Conservation (phyloP, 805 yeast species). For the Kregervanrija delftensis region DNA sequence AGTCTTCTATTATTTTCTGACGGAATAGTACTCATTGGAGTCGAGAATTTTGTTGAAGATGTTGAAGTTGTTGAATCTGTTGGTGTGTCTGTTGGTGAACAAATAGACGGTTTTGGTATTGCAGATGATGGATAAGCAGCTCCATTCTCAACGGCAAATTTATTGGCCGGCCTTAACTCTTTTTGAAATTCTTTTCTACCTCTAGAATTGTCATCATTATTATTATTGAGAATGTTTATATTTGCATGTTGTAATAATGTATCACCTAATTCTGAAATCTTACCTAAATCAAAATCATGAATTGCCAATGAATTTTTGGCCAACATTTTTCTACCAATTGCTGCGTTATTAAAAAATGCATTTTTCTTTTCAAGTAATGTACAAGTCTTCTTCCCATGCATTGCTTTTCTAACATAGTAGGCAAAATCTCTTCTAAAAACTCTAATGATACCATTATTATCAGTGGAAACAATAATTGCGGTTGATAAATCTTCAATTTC, state of each 20-base stretch:
- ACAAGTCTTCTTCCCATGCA: slow-evolving; percentile 10
- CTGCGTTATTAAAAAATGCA: background rate
- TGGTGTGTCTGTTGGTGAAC: too few species aligned
- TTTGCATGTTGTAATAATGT: too few species aligned
- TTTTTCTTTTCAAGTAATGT: slow-evolving; percentile 3
- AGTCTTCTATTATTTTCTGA: too few species aligned
- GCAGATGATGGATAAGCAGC: too few species aligned
- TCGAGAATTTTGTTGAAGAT: too few species aligned
- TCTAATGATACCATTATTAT: slow-evolving; percentile 62
- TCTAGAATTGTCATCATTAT: slow-evolving; percentile 4
- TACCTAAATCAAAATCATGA: too few species aligned
- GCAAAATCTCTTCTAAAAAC: slow-evolving; percentile 80
- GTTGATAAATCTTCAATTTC: slow-evolving; percentile 30
- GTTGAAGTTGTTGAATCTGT: too few species aligned
- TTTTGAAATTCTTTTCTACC: slow-evolving; percentile 10
- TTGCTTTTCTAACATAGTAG: slow-evolving; percentile 32
- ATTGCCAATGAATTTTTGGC: slow-evolving; percentile 7
- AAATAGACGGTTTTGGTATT: too few species aligned
- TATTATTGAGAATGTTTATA: background rate
- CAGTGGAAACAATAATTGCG: slow-evolving; percentile 67
- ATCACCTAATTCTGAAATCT: too few species aligned
- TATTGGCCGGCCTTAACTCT: slow-evolving; percentile 6
- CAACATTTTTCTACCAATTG: background rate
- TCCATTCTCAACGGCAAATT: slow-evolving; percentile 6
- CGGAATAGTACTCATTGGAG: too few species aligned